phyloP scores from a whole-genome alignment of 2,329 filamentous ascomycete species.

The Cladosporium phlei region DNA sequence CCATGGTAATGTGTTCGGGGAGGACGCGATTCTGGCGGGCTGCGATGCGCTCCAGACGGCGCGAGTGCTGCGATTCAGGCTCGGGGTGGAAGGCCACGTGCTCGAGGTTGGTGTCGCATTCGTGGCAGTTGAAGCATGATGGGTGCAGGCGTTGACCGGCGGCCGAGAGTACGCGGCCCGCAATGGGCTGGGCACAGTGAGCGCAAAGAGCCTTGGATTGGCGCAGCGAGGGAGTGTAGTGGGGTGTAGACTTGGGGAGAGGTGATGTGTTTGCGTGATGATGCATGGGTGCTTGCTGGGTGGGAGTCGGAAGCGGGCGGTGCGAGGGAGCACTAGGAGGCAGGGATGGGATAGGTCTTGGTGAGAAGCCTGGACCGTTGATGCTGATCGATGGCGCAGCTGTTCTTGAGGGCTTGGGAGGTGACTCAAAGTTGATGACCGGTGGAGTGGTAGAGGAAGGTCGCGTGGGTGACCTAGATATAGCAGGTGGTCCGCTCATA shows the following conservation, averaged over 20 bases:
- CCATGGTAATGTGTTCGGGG: slow-evolving; percentile 60
- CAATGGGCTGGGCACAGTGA: slow-evolving; percentile 76
- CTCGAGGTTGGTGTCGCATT: slow-evolving; percentile 83
- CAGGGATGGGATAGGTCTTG: slow-evolving; percentile 15
- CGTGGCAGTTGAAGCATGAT: slow-evolving; percentile 83
- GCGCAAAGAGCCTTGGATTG: slow-evolving; percentile 70
- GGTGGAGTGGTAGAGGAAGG: not conserved
- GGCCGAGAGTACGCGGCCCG: slow-evolving; percentile 83
- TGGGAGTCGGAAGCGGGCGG: slow-evolving; percentile 48
- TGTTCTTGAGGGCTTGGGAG: not conserved
- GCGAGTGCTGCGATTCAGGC: slow-evolving; percentile 65
- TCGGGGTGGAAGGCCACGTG: slow-evolving; percentile 96
- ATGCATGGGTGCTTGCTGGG: slow-evolving; percentile 33
- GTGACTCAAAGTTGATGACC: slow-evolving; percentile 16
- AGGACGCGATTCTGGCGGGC: slow-evolving; percentile 49
- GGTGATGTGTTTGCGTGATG: slow-evolving; percentile 30
- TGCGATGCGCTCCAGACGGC: slow-evolving; percentile 68
- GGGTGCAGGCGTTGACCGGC: slow-evolving; percentile 84
- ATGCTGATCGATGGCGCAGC: slow-evolving; percentile 20
- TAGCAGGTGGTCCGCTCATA: not conserved
- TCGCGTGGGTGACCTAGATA: not conserved
- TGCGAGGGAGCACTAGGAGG: slow-evolving; percentile 9
- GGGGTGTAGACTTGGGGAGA: slow-evolving; percentile 36
- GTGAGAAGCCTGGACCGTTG: slow-evolving; percentile 16
- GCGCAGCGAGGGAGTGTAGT: slow-evolving; percentile 43